Base-by-base conservation (phyloP, 495 filamentous ascomycete genomes). In the Darksidea phi region DNA sequence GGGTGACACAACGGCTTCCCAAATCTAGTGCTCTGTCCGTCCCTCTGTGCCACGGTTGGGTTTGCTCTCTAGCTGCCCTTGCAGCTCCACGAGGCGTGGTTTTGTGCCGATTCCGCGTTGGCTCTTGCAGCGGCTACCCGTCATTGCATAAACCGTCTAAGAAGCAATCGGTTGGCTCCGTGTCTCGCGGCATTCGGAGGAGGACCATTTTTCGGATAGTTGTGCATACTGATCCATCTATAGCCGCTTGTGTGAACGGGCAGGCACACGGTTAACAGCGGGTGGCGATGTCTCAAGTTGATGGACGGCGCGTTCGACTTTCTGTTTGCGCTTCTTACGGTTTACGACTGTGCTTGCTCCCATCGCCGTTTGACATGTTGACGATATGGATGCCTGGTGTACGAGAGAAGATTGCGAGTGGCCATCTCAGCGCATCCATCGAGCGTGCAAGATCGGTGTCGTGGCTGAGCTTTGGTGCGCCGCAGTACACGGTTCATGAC, bases 51-150 rank as follows among this genome's bases (percentile, higher is more conserved):
- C 1, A 49, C 21, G 18, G n/a, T 47, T 13, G 37, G 21, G 46
- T 49, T 49, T 58, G 55, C 55, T 49, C 10, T 32, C 28, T 10
- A 32, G 28, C 28, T 32, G 41, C 32, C 45, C 55, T 58, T 49
- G 46, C 55, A 49, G 55, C 43, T 24, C 43, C 38, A n/a, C 20
- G 54, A 26, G 23, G 13, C 41, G 8, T n/a, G 38, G 13, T 43
- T n/a, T 10, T 10, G 28, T 32, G 10, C 28, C 28, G 28, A 46
- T 43, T 23, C 37, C 53, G 53, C 24, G 13, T 1, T 47, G 15
- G 41, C 18, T 37, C 24, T 24, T 41, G 24, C 41, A 17, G 18
- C 43, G 54, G 41, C 41, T 49, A 20, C 28, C 25, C 43, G 55
- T 41, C 42, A 23, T 17, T 37, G 55, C 24, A 26, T 26, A 7